A percentile compares a stretch with the other conserved stretches of the same genome.
Conservation (phyloP, 805 yeast genomes). For the Teunomyces gatunensis region DNA sequence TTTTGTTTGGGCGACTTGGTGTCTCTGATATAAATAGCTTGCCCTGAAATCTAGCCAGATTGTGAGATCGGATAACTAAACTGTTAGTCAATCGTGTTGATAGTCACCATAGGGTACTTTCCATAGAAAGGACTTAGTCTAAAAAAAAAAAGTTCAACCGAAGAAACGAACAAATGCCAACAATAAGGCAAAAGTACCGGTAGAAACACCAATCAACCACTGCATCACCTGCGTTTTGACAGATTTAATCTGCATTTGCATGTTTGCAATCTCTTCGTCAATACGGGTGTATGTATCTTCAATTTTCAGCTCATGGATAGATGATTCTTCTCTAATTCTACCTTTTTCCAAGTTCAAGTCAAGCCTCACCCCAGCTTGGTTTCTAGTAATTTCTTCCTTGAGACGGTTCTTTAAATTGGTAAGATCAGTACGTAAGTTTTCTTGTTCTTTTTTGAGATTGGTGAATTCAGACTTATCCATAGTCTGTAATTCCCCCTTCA, state of each 20-base stretch:
- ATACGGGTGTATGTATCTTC: slow-evolving; percentile 94
- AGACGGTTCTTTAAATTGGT: slow-evolving; percentile 82
- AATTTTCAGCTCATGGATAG: slow-evolving; percentile 88
- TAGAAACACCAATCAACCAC: slow-evolving; percentile 97
- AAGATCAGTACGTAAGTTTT: slow-evolving; percentile 74
- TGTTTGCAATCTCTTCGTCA: slow-evolving; percentile 91
- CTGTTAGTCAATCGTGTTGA: no score
- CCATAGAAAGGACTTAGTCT: no score
- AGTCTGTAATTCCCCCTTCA: slow-evolving; percentile 86
- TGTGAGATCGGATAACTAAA: not conserved
- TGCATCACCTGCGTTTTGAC: slow-evolving; percentile 97
- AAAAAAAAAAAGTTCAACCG: slow-evolving; percentile 34
- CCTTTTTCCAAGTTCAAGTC: slow-evolving; percentile 95
- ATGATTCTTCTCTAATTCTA: slow-evolving; percentile 88
- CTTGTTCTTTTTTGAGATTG: slow-evolving; percentile 81
- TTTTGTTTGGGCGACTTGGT: not conserved
- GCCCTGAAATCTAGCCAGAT: not conserved
- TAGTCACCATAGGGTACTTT: no score
- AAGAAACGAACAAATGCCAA: slow-evolving; percentile 86
- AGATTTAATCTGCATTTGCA: slow-evolving; percentile 91
- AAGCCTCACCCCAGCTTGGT: slow-evolving; percentile 84
- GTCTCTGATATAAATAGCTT: not conserved
- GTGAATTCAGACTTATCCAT: slow-evolving; percentile 85
- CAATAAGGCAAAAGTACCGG: slow-evolving; percentile 95
- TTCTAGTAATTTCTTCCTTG: slow-evolving; percentile 87